phyloP scores from a whole-genome alignment of 2,329 filamentous ascomycete genomes.

The Aspergillus vadensis region DNA sequence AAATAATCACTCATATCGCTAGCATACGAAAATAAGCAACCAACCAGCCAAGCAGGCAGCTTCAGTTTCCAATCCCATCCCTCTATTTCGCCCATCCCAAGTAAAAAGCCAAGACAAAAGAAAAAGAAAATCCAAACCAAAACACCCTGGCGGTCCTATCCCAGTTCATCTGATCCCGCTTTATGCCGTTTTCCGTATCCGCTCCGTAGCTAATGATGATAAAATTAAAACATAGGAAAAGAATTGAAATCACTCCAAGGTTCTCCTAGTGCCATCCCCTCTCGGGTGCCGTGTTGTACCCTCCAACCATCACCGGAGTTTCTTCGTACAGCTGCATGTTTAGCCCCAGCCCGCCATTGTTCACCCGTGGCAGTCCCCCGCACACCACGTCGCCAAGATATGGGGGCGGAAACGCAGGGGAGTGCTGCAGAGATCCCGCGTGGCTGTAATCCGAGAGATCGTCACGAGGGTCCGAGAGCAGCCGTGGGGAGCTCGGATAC shows the following conservation, averaged over 20 bases:
- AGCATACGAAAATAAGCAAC: background rate
- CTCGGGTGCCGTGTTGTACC: slow-evolving; percentile 39
- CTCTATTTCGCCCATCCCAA: background rate
- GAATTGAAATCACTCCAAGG: background rate
- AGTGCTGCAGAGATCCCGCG: slow-evolving; percentile 33
- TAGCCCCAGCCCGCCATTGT: slow-evolving; percentile 28
- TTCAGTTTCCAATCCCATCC: background rate
- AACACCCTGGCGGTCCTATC: background rate
- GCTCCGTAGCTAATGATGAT: slow-evolving; percentile 4
- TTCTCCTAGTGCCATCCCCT: slow-evolving; percentile 35
- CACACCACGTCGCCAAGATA: slow-evolving; percentile 40
- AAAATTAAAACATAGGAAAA: background rate
- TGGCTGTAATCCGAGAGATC: slow-evolving; percentile 35
- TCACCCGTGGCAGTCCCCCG: slow-evolving; percentile 31
- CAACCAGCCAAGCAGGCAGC: background rate
- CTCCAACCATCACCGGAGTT: slow-evolving; percentile 35
- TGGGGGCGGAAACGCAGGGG: slow-evolving; percentile 41
- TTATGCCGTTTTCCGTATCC: slow-evolving; percentile 15
- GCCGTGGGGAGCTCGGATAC: slow-evolving; percentile 40
- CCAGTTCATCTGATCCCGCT: background rate
- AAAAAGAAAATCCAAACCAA: background rate
- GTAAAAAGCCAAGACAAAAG: background rate
- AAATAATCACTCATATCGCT: no score
- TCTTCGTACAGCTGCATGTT: slow-evolving; percentile 38
- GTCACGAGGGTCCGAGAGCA: slow-evolving; percentile 39